These are phyloP conservation scores for Phytophthora vignae DNA, from an alignment of 352 stramenopile genomes.

Conservation along the genomic window DNA sequence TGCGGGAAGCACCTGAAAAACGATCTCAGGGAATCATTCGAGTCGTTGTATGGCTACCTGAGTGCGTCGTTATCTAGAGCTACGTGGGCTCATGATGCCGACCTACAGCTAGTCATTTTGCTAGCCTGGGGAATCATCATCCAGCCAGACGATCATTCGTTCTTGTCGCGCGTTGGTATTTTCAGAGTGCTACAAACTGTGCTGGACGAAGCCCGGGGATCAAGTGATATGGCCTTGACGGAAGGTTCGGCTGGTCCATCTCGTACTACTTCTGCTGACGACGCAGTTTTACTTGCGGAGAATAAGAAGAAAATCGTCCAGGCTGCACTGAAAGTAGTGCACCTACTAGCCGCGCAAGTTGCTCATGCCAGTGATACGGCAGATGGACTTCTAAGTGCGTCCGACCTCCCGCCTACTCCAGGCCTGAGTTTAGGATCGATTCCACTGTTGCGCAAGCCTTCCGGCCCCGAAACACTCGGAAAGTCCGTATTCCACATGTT, in stretches of 20 bases:
- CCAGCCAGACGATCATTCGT: slow-evolving; percentile 88
- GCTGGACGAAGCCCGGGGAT: slow-evolving; percentile 82
- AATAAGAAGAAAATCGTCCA: slow-evolving; percentile 88
- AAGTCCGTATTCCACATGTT: slow-evolving; percentile 94
- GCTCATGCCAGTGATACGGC: slow-evolving; percentile 75
- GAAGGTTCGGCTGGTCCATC: slow-evolving; percentile 31
- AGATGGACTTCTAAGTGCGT: slow-evolving; percentile 63
- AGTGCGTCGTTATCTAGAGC: slow-evolving; percentile 80
- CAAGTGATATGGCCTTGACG: slow-evolving; percentile 41
- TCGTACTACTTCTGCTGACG: slow-evolving; percentile 41
- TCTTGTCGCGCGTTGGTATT: slow-evolving; percentile 89
- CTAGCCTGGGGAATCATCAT: slow-evolving; percentile 91
- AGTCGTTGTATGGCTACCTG: slow-evolving; percentile 85
- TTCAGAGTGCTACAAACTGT: slow-evolving; percentile 92
- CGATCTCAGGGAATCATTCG: slow-evolving; percentile 83
- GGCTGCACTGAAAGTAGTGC: slow-evolving; percentile 87
- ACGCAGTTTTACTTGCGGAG: slow-evolving; percentile 47
- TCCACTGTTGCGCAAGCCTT: slow-evolving; percentile 83
- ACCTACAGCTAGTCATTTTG: slow-evolving; percentile 86
- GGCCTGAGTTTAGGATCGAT: slow-evolving; percentile 72
- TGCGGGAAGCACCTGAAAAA: slow-evolving; percentile 83
- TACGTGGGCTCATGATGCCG: slow-evolving; percentile 83
- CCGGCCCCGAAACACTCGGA: slow-evolving; percentile 85
- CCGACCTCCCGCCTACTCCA: slow-evolving; percentile 55
- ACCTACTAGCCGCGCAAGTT: slow-evolving; percentile 89